Base-by-base conservation (phyloP, 495 filamentous ascomycete species). In the Podospora appendiculata region DNA sequence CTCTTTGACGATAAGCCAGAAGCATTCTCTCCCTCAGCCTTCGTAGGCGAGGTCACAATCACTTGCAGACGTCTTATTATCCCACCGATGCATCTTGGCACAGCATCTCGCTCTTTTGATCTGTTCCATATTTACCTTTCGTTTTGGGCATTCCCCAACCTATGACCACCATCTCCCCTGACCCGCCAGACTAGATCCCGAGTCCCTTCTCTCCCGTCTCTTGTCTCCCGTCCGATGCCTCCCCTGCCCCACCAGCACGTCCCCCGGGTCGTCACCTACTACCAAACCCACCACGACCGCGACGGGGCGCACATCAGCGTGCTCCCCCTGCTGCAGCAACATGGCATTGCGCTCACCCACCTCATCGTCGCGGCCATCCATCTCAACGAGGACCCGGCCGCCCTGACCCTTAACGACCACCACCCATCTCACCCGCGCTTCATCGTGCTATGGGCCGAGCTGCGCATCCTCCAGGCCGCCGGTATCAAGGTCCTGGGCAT, bases 321-420 rank as follows among this genome's bases (percentile, higher is more conserved):
- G 55, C 76, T 89, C 2, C 87, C 87, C 0, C 79, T 94, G 38
- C 58, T 90, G 53, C 76, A 78, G 2, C 69, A 81, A n/a, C 68
- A 71, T 4, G 60, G 60, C 35, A 77, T 79, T 45, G 52, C 58
- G 2, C 67, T 85, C 47, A 90, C 88, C 0, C 88, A 93, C 60
- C 57, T 90, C 35, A 89, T 89, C 51, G 61, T 94, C 42, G 88
- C 87, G 8, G 87, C 89, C 3, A 81, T 94, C 48, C 89, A 93
- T 63, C 70, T 93, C 63, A 90, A 92, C 61, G 77, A 86, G 54
- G 73, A 78, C 45, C 61, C 74, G 0, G 68, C 79, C 32, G 64
- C 76, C 47, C 76, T 90, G 54, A 86, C 83, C 1, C 79, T 90
- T 42, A 94, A 94, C 60, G 81, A 94, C 71, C 83, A 89, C 58